A percentile compares a stretch with the other conserved stretches of the same genome.
Conservation (phyloP, 108 stramenopile species). For the Skeletonema costatum region DNA sequence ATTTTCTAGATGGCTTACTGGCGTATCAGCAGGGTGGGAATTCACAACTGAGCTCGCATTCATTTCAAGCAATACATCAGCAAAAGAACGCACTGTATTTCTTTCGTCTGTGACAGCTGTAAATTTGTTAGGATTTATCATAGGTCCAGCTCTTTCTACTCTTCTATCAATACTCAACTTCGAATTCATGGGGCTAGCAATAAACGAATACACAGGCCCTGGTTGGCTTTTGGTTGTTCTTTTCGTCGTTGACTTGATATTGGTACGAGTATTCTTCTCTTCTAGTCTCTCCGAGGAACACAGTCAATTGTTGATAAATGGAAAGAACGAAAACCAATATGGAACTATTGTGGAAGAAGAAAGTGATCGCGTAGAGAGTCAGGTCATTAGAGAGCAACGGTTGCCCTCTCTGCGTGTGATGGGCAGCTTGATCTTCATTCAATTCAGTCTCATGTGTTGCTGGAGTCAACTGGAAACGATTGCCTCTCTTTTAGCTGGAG, state of each 20-base stretch:
- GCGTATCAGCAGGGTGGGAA: slow-evolving; percentile 17
- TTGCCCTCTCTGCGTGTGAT: neutral
- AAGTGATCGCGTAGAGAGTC: neutral
- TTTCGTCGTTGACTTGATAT: slow-evolving; percentile 14
- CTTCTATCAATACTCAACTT: slow-evolving; percentile 6
- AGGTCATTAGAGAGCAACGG: neutral
- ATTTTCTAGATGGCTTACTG: slow-evolving; percentile 3
- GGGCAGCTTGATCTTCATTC: neutral
- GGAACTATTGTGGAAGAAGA: neutral
- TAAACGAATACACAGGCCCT: slow-evolving; percentile 23
- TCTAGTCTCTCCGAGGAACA: neutral
- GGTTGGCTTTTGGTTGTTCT: slow-evolving; percentile 16
- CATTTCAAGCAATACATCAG: slow-evolving; percentile 14
- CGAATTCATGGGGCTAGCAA: slow-evolving; percentile 13
- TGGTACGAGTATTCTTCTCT: slow-evolving; percentile 10
- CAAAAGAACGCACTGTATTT: slow-evolving; percentile 11
- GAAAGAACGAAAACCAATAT: neutral
- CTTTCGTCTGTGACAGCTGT: slow-evolving; percentile 18
- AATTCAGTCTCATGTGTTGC: neutral
- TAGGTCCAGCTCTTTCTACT: slow-evolving; percentile 8
- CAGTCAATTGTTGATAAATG: neutral
- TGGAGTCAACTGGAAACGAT: slow-evolving; percentile 1
- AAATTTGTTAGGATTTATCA: slow-evolving; percentile 14
- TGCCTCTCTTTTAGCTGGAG: neutral
- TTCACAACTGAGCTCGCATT: slow-evolving; percentile 19